Evolutionary conservation across 768 basidiomycete species (phyloP).

Genomic region (Cyathus striatus): DNA sequence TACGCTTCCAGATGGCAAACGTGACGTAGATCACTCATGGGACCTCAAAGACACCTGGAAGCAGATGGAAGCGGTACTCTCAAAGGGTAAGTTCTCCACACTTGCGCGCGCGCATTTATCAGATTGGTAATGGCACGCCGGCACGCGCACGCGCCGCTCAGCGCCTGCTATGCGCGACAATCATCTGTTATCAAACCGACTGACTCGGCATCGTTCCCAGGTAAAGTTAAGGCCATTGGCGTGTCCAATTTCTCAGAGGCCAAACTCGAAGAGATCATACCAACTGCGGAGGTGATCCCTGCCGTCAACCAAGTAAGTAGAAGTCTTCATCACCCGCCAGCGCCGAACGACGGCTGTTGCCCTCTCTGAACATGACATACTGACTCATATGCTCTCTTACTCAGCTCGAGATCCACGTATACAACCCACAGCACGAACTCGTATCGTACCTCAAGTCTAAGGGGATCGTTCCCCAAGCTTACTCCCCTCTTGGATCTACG

Average conservation of each 20-base stretch:
- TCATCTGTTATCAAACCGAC: neutral
- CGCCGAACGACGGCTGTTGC: no score
- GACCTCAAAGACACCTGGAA: constrained; percentile 73
- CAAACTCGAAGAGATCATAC: constrained; percentile 66
- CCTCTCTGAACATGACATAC: no score
- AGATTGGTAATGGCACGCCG: no score
- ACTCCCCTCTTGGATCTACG: constrained; percentile 74
- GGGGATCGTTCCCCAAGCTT: constrained; percentile 70
- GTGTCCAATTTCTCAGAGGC: constrained; percentile 71
- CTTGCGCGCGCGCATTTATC: neutral
- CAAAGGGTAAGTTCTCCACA: constrained; percentile 40
- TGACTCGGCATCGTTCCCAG: constrained; percentile 20
- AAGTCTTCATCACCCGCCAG: no score
- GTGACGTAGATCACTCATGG: constrained; percentile 67
- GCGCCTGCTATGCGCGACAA: no score
- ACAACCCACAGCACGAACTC: constrained; percentile 71
- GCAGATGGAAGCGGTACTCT: constrained; percentile 71
- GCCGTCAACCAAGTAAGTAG: constrained; percentile 64
- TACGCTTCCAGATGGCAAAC: constrained; percentile 52
- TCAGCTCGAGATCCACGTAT: constrained; percentile 70
- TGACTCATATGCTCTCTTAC: no score
- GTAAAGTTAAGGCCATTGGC: constrained; percentile 65
- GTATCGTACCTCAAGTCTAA: constrained; percentile 57
- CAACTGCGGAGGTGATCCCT: constrained; percentile 61
- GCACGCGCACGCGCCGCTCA: no score